A percentile compares a stretch with the other conserved stretches of the same genome.
phyloP scores from a whole-genome alignment of 768 basidiomycete species.

The Trametes punicea region DNA sequence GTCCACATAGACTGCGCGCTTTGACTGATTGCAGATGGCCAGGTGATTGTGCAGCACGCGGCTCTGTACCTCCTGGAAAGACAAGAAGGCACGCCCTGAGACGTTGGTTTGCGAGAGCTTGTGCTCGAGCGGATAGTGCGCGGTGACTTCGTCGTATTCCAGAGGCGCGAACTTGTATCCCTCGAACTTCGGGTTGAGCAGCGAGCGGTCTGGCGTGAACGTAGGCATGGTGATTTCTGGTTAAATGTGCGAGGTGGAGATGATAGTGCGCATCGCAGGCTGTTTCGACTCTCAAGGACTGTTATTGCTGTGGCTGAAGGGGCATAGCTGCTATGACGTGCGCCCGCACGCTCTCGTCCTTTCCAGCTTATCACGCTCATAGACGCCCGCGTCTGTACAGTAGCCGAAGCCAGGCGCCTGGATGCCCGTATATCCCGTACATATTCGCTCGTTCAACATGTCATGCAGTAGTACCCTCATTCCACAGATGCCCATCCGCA shows the following conservation, averaged over 20 bases:
- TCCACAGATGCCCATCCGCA: too few relatives aligned
- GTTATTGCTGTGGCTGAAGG: neutral
- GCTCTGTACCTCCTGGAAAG: slow-evolving; percentile 80
- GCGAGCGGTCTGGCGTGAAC: slow-evolving; percentile 34
- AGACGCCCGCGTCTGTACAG: neutral
- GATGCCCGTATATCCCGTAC: too few relatives aligned
- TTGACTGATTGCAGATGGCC: slow-evolving; percentile 41
- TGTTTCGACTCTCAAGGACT: neutral
- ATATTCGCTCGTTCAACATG: too few relatives aligned
- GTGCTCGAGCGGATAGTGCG: slow-evolving; percentile 45
- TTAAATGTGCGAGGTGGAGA: neutral
- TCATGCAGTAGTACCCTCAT: too few relatives aligned
- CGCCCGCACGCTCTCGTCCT: neutral
- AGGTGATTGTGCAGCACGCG: slow-evolving; percentile 85
- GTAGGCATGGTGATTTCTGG: slow-evolving; percentile 12
- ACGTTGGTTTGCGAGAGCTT: slow-evolving; percentile 51
- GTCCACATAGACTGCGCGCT: slow-evolving; percentile 66
- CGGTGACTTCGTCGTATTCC: slow-evolving; percentile 51
- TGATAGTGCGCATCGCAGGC: neutral
- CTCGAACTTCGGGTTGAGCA: slow-evolving; percentile 82
- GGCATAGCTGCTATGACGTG: neutral
- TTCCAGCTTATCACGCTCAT: neutral
- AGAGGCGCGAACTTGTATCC: slow-evolving; percentile 73
- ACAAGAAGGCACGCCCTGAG: slow-evolving; percentile 58
- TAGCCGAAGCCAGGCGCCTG: too few relatives aligned